Conservation (phyloP, 148 eudicot genomes). For the Nepenthes gracilis region DNA sequence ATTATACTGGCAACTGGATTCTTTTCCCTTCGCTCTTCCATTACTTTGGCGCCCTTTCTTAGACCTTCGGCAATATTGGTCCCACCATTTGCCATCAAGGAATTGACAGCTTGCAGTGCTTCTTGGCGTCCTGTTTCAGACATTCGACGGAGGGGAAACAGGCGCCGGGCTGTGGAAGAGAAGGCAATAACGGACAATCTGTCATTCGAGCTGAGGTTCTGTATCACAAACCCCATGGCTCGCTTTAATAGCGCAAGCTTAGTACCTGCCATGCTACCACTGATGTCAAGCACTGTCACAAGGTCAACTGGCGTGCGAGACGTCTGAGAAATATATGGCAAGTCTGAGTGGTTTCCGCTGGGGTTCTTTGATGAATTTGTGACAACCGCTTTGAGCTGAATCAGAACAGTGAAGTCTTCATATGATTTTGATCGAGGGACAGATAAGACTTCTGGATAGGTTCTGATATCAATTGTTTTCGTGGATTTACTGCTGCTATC, state of each 20-base stretch:
- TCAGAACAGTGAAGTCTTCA: slow-evolving; percentile 41
- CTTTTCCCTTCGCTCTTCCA: slow-evolving; percentile 62
- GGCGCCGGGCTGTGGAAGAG: slow-evolving; percentile 69
- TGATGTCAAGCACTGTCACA: slow-evolving; percentile 72
- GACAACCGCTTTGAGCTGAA: slow-evolving; percentile 64
- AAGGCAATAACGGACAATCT: slow-evolving; percentile 72
- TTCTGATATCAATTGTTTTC: slow-evolving; percentile 28
- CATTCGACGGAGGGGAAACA: slow-evolving; percentile 73
- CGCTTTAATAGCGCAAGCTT: slow-evolving; percentile 79
- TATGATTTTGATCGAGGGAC: slow-evolving; percentile 24
- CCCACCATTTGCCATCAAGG: slow-evolving; percentile 66
- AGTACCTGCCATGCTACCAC: slow-evolving; percentile 93
- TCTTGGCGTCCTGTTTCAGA: slow-evolving; percentile 49
- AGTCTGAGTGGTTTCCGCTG: slow-evolving; percentile 7
- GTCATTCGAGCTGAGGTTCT: slow-evolving; percentile 66
- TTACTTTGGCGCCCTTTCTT: slow-evolving; percentile 60
- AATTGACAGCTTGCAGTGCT: slow-evolving; percentile 65
- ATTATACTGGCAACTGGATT: slow-evolving; percentile 76
- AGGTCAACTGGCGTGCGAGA: slow-evolving; percentile 73
- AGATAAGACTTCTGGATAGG: slow-evolving; percentile 52
- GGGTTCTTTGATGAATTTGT: slow-evolving; percentile 14
- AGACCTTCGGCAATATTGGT: slow-evolving; percentile 88
- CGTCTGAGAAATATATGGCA: slow-evolving; percentile 20
- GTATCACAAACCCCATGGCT: slow-evolving; percentile 86
- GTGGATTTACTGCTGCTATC: slow-evolving; percentile 5